Percentiles rank a stretch among this genome's conserved stretches.
Conservation (phyloP, 192 early-diverging fungal genomes). For the Cladochytrium replicatum region DNA sequence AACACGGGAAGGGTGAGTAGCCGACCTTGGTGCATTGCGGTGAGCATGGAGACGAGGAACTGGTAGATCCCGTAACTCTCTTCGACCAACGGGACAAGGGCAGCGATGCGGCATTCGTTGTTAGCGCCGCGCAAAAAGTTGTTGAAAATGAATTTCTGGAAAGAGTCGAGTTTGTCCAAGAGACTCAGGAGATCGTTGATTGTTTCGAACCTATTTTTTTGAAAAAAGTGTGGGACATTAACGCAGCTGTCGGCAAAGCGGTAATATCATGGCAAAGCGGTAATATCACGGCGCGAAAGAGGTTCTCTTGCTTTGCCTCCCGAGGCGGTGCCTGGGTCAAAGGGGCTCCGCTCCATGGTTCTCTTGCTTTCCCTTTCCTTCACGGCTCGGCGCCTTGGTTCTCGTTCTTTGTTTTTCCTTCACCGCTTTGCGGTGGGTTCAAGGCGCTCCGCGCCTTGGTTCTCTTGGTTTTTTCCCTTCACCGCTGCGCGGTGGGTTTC, state of each 20-base stretch:
- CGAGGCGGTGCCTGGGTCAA: too few relatives aligned
- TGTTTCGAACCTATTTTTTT: slow-evolving; percentile 84
- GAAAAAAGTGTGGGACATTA: neutral
- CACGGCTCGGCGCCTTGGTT: too few relatives aligned
- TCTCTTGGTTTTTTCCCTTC: too few relatives aligned
- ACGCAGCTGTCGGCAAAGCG: neutral
- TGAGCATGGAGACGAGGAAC: slow-evolving; percentile 90
- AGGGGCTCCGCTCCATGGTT: too few relatives aligned
- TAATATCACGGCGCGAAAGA: neutral
- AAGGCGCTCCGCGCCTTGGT: too few relatives aligned
- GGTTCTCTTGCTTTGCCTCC: neutral
- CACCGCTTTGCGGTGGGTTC: too few relatives aligned
- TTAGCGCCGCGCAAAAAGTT: slow-evolving; percentile 71
- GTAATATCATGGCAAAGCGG: neutral
- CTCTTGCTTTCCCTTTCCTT: too few relatives aligned
- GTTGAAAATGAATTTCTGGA: slow-evolving; percentile 81
- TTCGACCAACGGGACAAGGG: slow-evolving; percentile 93
- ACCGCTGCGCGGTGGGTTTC: too few relatives aligned
- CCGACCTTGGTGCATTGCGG: slow-evolving; percentile 85
- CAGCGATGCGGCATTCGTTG: slow-evolving; percentile 91
- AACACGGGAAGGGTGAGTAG: neutral
- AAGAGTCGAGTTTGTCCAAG: slow-evolving; percentile 82
- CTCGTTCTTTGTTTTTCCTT: too few relatives aligned
- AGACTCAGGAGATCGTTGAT: slow-evolving; percentile 88
- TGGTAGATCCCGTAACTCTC: slow-evolving; percentile 93